phyloP scores from a whole-genome alignment of 2,329 filamentous ascomycete genomes.

The Fusarium begoniae region DNA sequence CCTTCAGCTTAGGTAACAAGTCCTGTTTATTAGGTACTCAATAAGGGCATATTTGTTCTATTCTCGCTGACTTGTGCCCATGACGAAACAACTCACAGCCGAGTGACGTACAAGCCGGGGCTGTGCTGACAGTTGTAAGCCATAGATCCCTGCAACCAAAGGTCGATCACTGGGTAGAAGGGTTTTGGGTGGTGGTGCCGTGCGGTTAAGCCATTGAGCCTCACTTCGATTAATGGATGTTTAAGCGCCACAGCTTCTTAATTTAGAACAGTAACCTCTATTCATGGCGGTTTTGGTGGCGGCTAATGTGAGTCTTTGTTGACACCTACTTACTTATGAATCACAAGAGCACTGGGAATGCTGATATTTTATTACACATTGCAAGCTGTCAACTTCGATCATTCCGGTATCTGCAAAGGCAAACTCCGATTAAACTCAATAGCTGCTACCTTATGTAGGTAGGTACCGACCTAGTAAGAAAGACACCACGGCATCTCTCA shows the following conservation, averaged over 20 bases:
- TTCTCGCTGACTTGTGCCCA: conserved; percentile 29
- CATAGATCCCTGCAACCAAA: conserved; percentile 22
- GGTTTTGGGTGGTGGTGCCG: conserved; percentile 2
- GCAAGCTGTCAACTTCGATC: neutral
- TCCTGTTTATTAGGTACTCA: conserved; percentile 11
- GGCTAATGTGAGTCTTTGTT: conserved; percentile 5
- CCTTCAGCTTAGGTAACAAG: conserved; percentile 13
- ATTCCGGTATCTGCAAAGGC: neutral
- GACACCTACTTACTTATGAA: neutral
- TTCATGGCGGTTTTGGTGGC: conserved; percentile 1
- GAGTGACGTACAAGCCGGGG: conserved; percentile 42
- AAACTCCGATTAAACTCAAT: neutral
- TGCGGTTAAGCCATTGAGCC: conserved; percentile 20
- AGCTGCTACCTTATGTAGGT: neutral
- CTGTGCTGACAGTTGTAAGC: conserved; percentile 37
- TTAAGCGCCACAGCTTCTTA: conserved; percentile 28
- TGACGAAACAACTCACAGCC: conserved; percentile 34
- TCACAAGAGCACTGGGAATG: neutral
- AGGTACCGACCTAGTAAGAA: neutral
- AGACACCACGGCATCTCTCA: neutral
- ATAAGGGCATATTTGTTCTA: neutral
- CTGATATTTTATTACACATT: neutral
- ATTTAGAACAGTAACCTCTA: conserved; percentile 30
- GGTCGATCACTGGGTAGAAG: conserved; percentile 25
- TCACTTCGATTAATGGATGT: conserved; percentile 8